A percentile compares a stretch with the other conserved stretches of the same genome.
Evolutionary conservation across 352 stramenopile genomes (phyloP).

Genomic region (Phytophthora pluvialis): DNA sequence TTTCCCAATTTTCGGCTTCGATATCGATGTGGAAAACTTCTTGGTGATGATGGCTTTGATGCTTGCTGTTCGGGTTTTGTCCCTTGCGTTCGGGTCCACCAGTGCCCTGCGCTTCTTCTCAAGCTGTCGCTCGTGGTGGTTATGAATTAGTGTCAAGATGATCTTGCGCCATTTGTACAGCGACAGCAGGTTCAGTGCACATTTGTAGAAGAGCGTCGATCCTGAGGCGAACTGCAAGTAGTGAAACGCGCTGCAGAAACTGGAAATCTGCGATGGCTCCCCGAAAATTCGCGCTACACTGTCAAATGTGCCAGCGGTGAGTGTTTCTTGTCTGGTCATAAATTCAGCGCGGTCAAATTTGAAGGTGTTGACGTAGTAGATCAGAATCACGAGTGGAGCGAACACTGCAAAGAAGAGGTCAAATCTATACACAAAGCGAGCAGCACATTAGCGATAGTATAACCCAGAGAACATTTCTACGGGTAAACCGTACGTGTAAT

Average conservation of each 20-base stretch:
- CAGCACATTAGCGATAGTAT: too few relatives aligned
- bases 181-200: constrained; percentile 41
- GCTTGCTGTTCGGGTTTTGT: not conserved
- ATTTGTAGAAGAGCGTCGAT: constrained; percentile 43
- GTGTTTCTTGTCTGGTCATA: constrained; percentile 27
- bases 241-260: constrained; percentile 46
- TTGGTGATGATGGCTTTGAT: constrained; percentile 18
- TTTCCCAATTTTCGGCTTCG: constrained; percentile 19
- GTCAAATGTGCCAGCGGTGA: constrained; percentile 34
- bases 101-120: constrained; percentile 16
- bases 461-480: not conserved
- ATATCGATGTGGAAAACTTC: not conserved
- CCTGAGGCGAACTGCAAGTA: constrained; percentile 38
- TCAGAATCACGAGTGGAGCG: constrained; percentile 23
- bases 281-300: constrained; percentile 42
- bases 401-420: constrained; percentile 65
- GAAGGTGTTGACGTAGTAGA: constrained; percentile 47
- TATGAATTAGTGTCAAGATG: constrained; percentile 42
- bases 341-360: constrained; percentile 44
- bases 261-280: constrained; percentile 42
- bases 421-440: constrained; percentile 23
- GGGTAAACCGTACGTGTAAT: constrained; percentile 19
- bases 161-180: constrained; percentile 62
- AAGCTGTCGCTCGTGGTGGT: constrained; percentile 24
- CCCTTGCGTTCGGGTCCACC: not conserved